phyloP scores from a whole-genome alignment of 2,329 filamentous ascomycete species.

The Claviceps maximensis region DNA sequence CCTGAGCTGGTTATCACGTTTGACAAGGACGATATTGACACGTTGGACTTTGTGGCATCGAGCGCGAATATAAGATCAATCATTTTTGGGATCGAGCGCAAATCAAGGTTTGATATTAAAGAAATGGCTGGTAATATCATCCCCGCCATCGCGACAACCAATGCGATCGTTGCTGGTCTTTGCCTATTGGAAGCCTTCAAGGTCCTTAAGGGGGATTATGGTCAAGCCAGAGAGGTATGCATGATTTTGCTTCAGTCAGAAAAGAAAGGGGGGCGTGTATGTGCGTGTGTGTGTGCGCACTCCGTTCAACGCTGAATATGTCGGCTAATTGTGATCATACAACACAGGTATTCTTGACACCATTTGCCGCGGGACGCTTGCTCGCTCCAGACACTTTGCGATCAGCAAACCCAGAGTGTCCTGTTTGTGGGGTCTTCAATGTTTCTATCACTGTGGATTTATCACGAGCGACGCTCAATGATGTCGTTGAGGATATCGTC shows the following conservation, averaged over 20 bases:
- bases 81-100: constrained; percentile 77
- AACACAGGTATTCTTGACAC: constrained; percentile 61
- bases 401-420: constrained; percentile 66
- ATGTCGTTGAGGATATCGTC: constrained; percentile 67
- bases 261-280: background rate
- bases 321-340: constrained; percentile 2
- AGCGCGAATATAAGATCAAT: constrained; percentile 80
- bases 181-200: constrained; percentile 92
- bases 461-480: constrained; percentile 57
- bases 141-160: constrained; percentile 93
- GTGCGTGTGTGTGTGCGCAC: background rate
- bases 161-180: constrained; percentile 86
- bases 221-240: constrained; percentile 59
- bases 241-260: background rate
- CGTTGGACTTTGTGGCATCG: constrained; percentile 84
- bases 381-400: constrained; percentile 44
- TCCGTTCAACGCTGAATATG: background rate
- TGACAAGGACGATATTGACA: constrained; percentile 94
- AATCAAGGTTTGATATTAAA: constrained; percentile 93
- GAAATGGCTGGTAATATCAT: constrained; percentile 99
- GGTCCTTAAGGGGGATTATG: constrained; percentile 60
- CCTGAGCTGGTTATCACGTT: constrained; percentile 62
- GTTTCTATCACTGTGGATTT: constrained; percentile 55
- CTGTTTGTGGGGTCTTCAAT: constrained; percentile 67
- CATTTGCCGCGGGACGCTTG: constrained; percentile 44